Base-by-base conservation (phyloP, 805 yeast species). In the Candida taoyuanica region DNA sequence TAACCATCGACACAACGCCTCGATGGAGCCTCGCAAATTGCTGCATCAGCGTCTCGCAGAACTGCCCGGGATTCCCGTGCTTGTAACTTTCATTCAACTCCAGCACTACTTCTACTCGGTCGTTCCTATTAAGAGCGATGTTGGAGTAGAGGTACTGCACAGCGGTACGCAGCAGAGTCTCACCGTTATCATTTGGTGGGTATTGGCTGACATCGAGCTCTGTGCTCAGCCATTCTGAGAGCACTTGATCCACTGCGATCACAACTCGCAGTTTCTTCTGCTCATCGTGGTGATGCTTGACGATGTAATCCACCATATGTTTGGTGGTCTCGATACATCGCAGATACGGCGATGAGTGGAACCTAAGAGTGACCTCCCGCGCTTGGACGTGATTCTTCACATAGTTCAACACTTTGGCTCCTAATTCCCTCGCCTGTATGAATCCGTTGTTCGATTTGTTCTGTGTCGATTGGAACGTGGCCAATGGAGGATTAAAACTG, bases 141-240 rank as follows among this genome's bases (percentile, higher is more conserved):
- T 47, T 49, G 8, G 54, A 50, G 17, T 59, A 59, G 23, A 69
- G 40, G 47, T 67, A 69, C 18, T 61, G 61, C 29, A 65, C 59
- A 7, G 69, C 62, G 33, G 63, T 59, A 42, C 61, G 60, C 17
- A 65, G 52, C 50, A 69, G 50, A 1, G 70, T 58, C 9, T 58
- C 61, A 12, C 74, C 74, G 39, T 63, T 65, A 49, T 69, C 73
- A 43, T 67, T 68, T 6, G 73, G 73, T 3, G 73, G 74, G 32
- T 60, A 55, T 38, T 55, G 60, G 31, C 59, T 58, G 25, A 65
- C 50, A 38, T 67, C 66, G 33, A 65, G 60, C 29, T 64, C 65
- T 11, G 59, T 62, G 40, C 55, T 64, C n/a, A 68, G 54, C 73
- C 73, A 69, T 33, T 68, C 73, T 2, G 67, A 59, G 9, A 67